phyloP scores from a whole-genome alignment of 108 stramenopile species.

The Fragilaria crotonensis region DNA sequence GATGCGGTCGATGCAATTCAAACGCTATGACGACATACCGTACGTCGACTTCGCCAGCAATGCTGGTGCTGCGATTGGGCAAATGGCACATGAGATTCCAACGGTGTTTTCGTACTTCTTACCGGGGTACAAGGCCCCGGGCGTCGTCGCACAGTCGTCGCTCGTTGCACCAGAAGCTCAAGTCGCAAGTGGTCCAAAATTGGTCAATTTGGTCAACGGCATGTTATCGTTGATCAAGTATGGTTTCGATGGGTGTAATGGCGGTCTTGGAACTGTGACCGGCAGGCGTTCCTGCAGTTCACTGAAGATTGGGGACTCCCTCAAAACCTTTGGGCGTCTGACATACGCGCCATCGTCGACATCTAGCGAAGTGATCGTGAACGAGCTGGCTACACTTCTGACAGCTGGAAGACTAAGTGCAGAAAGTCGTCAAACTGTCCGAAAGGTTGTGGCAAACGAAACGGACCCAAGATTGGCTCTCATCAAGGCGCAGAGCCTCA shows the following conservation, averaged over 20 bases:
- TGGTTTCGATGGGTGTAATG: constrained; percentile 34
- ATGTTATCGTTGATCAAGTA: constrained; percentile 40
- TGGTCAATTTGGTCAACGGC: constrained; percentile 23
- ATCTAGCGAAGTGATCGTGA: constrained; percentile 19
- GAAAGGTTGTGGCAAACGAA: not conserved
- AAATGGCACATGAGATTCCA: constrained; percentile 29
- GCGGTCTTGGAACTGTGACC: constrained; percentile 23
- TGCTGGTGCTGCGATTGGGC: constrained; percentile 33
- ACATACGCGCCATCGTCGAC: constrained; percentile 11
- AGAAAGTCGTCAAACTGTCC: constrained; percentile 14
- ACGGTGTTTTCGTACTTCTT: constrained; percentile 56
- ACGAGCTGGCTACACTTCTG: constrained; percentile 44
- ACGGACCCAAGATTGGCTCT: not conserved
- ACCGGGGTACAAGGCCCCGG: constrained; percentile 39
- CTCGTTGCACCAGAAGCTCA: constrained; percentile 15
- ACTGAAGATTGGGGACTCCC: not conserved
- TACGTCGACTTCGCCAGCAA: not conserved
- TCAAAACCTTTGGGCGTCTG: not conserved
- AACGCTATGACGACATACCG: not conserved
- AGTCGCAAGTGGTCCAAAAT: constrained; percentile 9
- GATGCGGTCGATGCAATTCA: constrained; percentile 23
- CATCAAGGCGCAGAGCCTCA: not conserved
- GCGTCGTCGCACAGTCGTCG: not conserved
- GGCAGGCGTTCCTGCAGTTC: not conserved
- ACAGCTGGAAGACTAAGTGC: constrained; percentile 46